Evolutionary conservation across 805 yeast genomes (phyloP).

Genomic region (Metschnikowia hibisci): DNA sequence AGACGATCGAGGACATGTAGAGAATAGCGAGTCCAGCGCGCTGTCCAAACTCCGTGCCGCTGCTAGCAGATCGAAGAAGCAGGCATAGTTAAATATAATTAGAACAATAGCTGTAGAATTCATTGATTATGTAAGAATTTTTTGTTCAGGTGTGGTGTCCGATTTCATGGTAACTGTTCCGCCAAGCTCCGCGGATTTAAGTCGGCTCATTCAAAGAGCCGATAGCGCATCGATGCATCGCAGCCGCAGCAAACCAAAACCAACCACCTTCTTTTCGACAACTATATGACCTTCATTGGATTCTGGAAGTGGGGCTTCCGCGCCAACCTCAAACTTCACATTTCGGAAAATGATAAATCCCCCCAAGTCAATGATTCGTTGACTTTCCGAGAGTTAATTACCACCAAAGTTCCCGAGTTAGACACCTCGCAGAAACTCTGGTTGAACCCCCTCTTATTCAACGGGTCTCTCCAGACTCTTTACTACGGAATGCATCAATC

Average conservation of each 20-base stretch:
- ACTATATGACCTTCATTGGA: conserved; percentile 11
- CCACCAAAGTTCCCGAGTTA: conserved; percentile 18
- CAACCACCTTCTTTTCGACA: too few relatives aligned
- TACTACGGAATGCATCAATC: conserved; percentile 56
- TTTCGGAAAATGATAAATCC: conserved; percentile 18
- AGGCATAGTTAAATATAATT: conserved; percentile 1
- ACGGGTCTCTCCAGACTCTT: conserved; percentile 76
- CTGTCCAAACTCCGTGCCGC: conserved; percentile 36
- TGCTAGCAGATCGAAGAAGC: conserved; percentile 9
- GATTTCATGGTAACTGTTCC: too few relatives aligned
- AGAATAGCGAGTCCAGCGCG: conserved; percentile 42
- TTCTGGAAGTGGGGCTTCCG: conserved; percentile 38
- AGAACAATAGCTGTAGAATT: too few relatives aligned
- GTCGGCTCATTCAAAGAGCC: too few relatives aligned
- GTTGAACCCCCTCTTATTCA: conserved; percentile 60
- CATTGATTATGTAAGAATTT: too few relatives aligned
- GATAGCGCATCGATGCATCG: too few relatives aligned
- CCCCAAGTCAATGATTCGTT: conserved; percentile 7
- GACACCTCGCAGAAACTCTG: conserved; percentile 38
- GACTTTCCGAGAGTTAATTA: conserved; percentile 14
- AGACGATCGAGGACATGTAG: conserved; percentile 73
- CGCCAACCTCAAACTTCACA: conserved; percentile 27
- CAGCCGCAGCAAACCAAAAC: too few relatives aligned
- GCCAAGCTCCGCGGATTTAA: too few relatives aligned
- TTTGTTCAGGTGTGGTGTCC: too few relatives aligned